phyloP scores from a whole-genome alignment of 345 rosid genomes.

The Moricandia moricandioides region DNA sequence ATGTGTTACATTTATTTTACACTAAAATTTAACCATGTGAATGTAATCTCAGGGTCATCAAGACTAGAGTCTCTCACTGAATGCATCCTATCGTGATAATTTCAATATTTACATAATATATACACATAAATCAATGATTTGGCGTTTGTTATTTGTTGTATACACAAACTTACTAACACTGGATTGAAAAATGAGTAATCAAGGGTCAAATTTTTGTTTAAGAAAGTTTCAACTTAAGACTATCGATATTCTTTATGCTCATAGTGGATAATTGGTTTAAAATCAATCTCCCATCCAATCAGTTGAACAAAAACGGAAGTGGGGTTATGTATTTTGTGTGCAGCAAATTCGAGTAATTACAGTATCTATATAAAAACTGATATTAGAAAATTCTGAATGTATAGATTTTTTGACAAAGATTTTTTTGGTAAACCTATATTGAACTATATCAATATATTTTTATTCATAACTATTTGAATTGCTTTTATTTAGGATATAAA shows the following conservation, averaged over 20 bases:
- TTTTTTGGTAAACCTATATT: slow-evolving; percentile 7
- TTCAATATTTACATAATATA: not conserved
- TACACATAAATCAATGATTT: not conserved
- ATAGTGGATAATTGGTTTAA: not conserved
- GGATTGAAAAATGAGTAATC: not conserved
- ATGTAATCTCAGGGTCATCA: not conserved
- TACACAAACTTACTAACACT: not conserved
- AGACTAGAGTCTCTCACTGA: not conserved
- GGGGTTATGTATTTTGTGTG: not conserved
- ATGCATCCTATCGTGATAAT: not conserved
- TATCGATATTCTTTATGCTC: not conserved
- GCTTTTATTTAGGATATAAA: slow-evolving; percentile 1
- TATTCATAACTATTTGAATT: slow-evolving; percentile 1
- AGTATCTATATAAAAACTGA: not conserved
- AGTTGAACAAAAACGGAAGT: slow-evolving; percentile 5
- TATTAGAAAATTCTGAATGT: not conserved
- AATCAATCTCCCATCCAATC: not conserved
- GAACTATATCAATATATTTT: slow-evolving; percentile 14
- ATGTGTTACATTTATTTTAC: not conserved
- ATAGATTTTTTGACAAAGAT: not conserved
- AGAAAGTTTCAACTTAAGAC: not conserved
- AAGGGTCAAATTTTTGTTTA: not conserved
- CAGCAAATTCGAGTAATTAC: not conserved
- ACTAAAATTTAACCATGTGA: not conserved
- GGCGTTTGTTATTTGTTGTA: not conserved